phyloP scores from a whole-genome alignment of 2,329 filamentous ascomycete genomes.

The Alternaria postmessia region DNA sequence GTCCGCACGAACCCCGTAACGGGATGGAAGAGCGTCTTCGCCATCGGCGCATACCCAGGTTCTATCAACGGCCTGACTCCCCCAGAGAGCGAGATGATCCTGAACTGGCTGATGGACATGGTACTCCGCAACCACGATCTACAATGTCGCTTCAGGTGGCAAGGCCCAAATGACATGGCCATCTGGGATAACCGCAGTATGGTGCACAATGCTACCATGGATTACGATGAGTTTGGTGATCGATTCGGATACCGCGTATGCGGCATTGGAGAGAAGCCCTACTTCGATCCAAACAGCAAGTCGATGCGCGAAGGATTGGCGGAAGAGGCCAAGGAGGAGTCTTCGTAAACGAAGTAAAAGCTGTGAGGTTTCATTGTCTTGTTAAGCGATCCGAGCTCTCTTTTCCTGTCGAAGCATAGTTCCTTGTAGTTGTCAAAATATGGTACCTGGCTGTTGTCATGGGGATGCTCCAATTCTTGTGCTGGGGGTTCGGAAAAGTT shows the following conservation, averaged over 20 bases:
- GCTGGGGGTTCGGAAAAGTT: background rate
- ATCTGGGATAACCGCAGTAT: slow-evolving; percentile 70
- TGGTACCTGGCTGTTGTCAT: background rate
- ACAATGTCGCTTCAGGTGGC: slow-evolving; percentile 53
- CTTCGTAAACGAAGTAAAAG: background rate
- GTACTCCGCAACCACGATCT: slow-evolving; percentile 51
- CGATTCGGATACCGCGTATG: slow-evolving; percentile 63
- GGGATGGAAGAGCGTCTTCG: slow-evolving; percentile 62
- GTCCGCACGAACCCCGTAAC: slow-evolving; percentile 66
- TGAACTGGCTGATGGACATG: slow-evolving; percentile 11
- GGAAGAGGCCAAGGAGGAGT: slow-evolving; percentile 10
- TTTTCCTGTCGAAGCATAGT: background rate
- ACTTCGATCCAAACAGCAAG: slow-evolving; percentile 60
- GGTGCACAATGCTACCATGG: slow-evolving; percentile 67
- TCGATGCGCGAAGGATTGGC: slow-evolving; percentile 54
- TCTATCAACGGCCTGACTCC: slow-evolving; percentile 12
- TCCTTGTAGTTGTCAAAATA: background rate
- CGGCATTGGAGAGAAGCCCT: slow-evolving; percentile 64
- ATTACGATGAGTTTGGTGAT: slow-evolving; percentile 62
- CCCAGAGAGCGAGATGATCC: slow-evolving; percentile 11
- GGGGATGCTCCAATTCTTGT: background rate
- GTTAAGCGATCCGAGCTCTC: background rate
- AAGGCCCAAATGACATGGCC: slow-evolving; percentile 40
- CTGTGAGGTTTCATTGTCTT: background rate
- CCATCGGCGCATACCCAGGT: slow-evolving; percentile 40